Percentiles rank a stretch among this genome's conserved stretches.
These are phyloP conservation scores for Camelina hispida DNA, from an alignment of 345 rosid species.

Conservation along the genomic window DNA sequence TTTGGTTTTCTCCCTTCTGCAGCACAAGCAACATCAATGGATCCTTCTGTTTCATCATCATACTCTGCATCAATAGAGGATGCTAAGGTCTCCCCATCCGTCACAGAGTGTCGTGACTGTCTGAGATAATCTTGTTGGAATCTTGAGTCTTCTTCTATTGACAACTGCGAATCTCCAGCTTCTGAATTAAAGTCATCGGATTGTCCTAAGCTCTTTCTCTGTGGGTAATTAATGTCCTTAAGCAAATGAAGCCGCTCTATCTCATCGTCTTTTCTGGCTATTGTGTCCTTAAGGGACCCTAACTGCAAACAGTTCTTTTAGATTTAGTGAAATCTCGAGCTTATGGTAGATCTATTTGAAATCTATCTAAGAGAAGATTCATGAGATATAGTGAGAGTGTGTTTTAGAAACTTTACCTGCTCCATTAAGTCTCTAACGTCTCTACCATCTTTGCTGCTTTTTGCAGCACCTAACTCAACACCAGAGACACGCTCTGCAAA, in stretches of 20 bases:
- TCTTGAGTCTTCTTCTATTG: slow-evolving; percentile 31
- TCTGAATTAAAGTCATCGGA: slow-evolving; percentile 37
- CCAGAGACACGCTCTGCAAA: slow-evolving; percentile 91
- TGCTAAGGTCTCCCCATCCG: not conserved
- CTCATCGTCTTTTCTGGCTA: slow-evolving; percentile 79
- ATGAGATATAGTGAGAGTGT: slow-evolving; percentile 7
- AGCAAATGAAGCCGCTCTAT: slow-evolving; percentile 75
- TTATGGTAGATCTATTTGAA: not conserved
- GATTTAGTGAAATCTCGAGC: slow-evolving; percentile 9
- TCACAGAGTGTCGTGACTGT: slow-evolving; percentile 17
- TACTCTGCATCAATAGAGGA: slow-evolving; percentile 33
- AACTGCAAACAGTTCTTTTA: slow-evolving; percentile 50
- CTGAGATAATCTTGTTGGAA: slow-evolving; percentile 37
- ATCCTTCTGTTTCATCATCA: slow-evolving; percentile 32
- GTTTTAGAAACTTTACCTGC: slow-evolving; percentile 51
- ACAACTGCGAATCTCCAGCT: slow-evolving; percentile 28
- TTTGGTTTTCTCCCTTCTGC: slow-evolving; percentile 42
- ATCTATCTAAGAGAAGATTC: slow-evolving; percentile 4
- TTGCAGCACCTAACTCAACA: slow-evolving; percentile 86
- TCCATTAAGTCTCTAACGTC: slow-evolving; percentile 83
- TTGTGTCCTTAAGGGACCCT: slow-evolving; percentile 81
- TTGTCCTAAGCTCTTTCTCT: slow-evolving; percentile 38
- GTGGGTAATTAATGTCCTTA: slow-evolving; percentile 61
- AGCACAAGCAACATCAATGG: slow-evolving; percentile 25
- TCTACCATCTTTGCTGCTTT: slow-evolving; percentile 74